phyloP scores from a whole-genome alignment of 1,139 yeast species.

The Geotrichum phurueaensis region DNA sequence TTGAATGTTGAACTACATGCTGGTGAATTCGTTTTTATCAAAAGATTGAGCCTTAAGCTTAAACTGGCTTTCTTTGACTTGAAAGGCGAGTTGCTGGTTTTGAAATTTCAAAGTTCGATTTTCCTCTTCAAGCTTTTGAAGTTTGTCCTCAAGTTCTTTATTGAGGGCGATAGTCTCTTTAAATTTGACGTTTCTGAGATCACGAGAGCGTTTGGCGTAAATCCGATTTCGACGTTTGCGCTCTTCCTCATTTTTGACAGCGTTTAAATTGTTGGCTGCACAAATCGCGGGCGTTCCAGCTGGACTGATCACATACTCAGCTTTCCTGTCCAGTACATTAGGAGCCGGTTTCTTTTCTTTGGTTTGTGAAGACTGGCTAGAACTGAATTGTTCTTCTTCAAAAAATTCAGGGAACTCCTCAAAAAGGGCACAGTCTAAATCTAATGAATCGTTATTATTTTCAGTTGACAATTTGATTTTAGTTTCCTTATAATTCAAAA shows the following conservation, averaged over 20 bases:
- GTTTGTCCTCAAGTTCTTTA: slow-evolving; percentile 7
- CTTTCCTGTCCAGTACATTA: no score
- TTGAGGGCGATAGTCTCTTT: slow-evolving; percentile 11
- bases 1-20: no score
- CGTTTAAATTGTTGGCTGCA: not conserved
- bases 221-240: slow-evolving; percentile 17
- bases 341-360: not conserved
- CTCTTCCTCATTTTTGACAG: slow-evolving; percentile 10
- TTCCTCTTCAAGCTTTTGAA: not conserved
- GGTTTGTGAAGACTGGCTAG: not conserved
- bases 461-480: no score
- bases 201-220: slow-evolving; percentile 18
- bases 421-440: not conserved
- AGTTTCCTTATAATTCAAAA: not conserved
- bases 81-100: not conserved
- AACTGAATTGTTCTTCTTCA: not conserved
- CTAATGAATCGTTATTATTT: not conserved
- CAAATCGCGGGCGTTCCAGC: not conserved
- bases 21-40: no score
- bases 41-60: not conserved
- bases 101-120: not conserved
- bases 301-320: not conserved
- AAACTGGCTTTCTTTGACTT: not conserved
- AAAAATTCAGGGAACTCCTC: not conserved
- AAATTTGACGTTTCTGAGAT: slow-evolving; percentile 15